These are phyloP conservation scores for Batkoa obscura DNA, from an alignment of 371 early-diverging fungal species.

Conservation along the genomic window DNA sequence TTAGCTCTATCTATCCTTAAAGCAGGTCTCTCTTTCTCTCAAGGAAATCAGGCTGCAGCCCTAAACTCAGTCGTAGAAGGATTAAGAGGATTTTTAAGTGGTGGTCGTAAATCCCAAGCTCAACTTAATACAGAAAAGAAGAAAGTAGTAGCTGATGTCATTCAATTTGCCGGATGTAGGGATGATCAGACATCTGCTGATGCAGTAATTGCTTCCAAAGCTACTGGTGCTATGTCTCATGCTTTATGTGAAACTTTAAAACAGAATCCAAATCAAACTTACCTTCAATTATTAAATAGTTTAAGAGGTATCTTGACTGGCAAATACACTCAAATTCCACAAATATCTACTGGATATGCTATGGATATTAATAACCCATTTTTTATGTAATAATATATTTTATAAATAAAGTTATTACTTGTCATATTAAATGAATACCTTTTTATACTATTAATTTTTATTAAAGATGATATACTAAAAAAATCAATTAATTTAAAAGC, in stretches of 20 bases:
- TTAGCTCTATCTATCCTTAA: slow-evolving; percentile 24
- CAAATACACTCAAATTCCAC: slow-evolving; percentile 65
- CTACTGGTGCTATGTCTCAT: slow-evolving; percentile 75
- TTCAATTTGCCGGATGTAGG: slow-evolving; percentile 35
- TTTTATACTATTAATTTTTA: too few relatives aligned
- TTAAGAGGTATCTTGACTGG: slow-evolving; percentile 40
- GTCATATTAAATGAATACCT: too few relatives aligned
- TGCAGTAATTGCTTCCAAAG: slow-evolving; percentile 38
- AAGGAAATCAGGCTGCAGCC: slow-evolving; percentile 23
- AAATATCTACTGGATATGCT: slow-evolving; percentile 54
- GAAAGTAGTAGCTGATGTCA: slow-evolving; percentile 10
- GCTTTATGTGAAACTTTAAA: slow-evolving; percentile 54
- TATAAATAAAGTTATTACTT: too few relatives aligned
- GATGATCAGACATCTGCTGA: slow-evolving; percentile 84
- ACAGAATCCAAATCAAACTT: slow-evolving; percentile 28
- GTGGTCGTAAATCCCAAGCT: too few relatives aligned
- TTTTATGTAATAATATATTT: too few relatives aligned
- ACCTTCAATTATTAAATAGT: too few relatives aligned
- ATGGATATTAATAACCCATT: slow-evolving; percentile 56
- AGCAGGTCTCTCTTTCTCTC: slow-evolving; percentile 30
- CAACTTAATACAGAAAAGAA: not conserved
- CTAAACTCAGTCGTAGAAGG: slow-evolving; percentile 21
- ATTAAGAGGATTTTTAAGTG: too few relatives aligned
- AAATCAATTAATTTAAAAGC: too few relatives aligned
- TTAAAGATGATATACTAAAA: too few relatives aligned